A percentile compares a stretch with the other conserved stretches of the same genome.
Conservation (phyloP, 495 filamentous ascomycete species). For the Neurospora sublineolata region DNA sequence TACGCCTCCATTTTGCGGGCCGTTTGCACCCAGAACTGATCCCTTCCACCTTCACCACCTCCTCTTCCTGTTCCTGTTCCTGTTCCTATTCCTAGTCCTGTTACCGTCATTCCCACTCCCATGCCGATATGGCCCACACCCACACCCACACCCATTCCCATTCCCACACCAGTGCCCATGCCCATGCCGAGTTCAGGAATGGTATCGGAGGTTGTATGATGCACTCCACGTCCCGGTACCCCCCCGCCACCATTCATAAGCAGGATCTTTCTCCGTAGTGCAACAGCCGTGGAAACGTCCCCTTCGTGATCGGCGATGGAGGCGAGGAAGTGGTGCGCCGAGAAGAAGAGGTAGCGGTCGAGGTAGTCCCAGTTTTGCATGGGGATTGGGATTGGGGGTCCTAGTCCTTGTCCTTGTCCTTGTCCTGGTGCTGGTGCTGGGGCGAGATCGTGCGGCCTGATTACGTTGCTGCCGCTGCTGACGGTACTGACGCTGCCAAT, state of each 20-base stretch:
- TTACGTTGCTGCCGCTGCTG: neutral
- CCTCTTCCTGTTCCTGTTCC: too few species aligned
- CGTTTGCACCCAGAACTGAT: conserved; percentile 23
- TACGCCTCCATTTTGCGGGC: conserved; percentile 12
- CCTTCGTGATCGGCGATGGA: conserved; percentile 13
- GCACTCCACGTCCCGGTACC: too few species aligned
- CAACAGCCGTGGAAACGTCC: conserved; percentile 4
- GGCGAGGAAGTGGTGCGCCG: conserved; percentile 17
- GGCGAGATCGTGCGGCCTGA: neutral
- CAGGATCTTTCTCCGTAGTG: conserved; percentile 6
- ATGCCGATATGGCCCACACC: neutral
- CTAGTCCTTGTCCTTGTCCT: neutral
- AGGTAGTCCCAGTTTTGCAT: conserved; percentile 7
- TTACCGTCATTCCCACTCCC: too few species aligned
- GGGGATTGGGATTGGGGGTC: neutral
- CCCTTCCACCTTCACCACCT: neutral
- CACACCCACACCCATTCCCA: neutral
- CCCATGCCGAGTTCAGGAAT: neutral
- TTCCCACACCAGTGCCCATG: neutral
- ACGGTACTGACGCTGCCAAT: neutral
- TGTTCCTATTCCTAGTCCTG: too few species aligned
- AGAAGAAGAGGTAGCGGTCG: conserved; percentile 21
- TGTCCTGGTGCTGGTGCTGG: neutral
- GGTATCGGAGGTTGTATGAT: too few species aligned
- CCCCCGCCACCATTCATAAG: neutral